Evolutionary conservation across 2,329 filamentous ascomycete genomes (phyloP).

Genomic region (Colletotrichum sp.): DNA sequence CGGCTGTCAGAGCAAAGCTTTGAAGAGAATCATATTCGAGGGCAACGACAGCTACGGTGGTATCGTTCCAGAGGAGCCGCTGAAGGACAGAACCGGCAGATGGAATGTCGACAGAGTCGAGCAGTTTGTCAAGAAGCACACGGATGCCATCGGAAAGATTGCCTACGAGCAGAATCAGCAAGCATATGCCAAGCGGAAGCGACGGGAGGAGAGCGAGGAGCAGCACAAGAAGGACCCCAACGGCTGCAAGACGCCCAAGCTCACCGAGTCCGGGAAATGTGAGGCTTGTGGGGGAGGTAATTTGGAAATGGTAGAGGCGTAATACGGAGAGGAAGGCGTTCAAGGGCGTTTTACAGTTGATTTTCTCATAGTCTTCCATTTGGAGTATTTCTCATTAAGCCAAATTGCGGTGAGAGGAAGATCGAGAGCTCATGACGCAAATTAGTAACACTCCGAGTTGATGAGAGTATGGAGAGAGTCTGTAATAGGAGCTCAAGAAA

Average conservation of each 20-base stretch:
- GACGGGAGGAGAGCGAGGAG: background rate
- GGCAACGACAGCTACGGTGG: conserved; percentile 42
- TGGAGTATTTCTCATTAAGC: accelerated
- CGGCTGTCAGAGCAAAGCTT: conserved; percentile 40
- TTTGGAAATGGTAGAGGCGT: background rate
- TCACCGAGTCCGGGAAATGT: background rate
- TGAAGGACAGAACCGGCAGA: background rate
- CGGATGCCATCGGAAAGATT: background rate
- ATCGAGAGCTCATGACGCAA: background rate
- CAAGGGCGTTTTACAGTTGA: background rate
- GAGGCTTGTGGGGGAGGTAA: background rate
- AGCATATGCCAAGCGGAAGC: background rate
- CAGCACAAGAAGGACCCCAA: background rate
- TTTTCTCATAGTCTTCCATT: background rate
- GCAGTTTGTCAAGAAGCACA: background rate
- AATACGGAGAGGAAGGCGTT: background rate
- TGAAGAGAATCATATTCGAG: conserved; percentile 57
- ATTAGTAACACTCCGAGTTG: background rate
- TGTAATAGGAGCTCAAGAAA: background rate
- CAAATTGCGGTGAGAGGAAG: background rate
- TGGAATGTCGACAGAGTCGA: background rate
- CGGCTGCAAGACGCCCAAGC: background rate
- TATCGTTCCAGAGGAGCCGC: conserved; percentile 24
- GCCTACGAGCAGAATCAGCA: background rate
- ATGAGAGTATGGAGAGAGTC: too few species aligned